These are phyloP conservation scores for Halenospora varia DNA, from an alignment of 495 filamentous ascomycete species.

Conservation along the genomic window DNA sequence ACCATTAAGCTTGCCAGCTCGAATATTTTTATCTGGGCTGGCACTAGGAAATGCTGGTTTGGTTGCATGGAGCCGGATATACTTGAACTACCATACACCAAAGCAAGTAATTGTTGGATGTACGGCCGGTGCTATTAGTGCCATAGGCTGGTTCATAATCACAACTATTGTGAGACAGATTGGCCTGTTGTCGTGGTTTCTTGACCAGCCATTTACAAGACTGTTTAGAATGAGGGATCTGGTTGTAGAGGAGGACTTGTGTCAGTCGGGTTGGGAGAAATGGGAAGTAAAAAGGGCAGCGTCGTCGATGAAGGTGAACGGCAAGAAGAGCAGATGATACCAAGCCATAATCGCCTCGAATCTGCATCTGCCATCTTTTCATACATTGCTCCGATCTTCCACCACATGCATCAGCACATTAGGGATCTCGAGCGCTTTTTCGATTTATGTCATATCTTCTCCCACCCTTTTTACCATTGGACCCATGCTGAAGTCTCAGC, in stretches of 20 bases:
- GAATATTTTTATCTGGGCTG: constrained; percentile 50
- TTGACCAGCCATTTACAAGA: constrained; percentile 63
- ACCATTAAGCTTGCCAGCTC: constrained; percentile 53
- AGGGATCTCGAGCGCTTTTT: too few species aligned
- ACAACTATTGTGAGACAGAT: constrained; percentile 58
- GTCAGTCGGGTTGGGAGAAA: constrained; percentile 88
- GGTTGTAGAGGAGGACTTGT: constrained; percentile 84
- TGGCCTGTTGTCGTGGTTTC: constrained; percentile 59
- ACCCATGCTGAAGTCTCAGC: neutral
- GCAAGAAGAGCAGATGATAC: neutral
- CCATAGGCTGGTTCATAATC: constrained; percentile 71
- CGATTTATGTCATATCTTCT: neutral
- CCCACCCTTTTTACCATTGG: neutral
- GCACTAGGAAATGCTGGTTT: constrained; percentile 57
- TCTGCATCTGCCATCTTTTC: neutral
- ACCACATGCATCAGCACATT: too few species aligned
- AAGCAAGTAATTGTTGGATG: constrained; percentile 81
- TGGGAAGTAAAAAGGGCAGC: constrained; percentile 59
- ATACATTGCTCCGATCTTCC: too few species aligned
- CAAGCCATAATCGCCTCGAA: neutral
- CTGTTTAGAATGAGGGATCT: constrained; percentile 74
- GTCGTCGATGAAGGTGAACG: neutral
- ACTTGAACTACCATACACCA: constrained; percentile 89
- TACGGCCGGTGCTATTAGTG: constrained; percentile 66
- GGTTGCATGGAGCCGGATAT: constrained; percentile 79